A percentile compares a stretch with the other conserved stretches of the same genome.
These are phyloP conservation scores for Lactarius deliciosus DNA, from an alignment of 768 basidiomycete species.

Conservation along the genomic window DNA sequence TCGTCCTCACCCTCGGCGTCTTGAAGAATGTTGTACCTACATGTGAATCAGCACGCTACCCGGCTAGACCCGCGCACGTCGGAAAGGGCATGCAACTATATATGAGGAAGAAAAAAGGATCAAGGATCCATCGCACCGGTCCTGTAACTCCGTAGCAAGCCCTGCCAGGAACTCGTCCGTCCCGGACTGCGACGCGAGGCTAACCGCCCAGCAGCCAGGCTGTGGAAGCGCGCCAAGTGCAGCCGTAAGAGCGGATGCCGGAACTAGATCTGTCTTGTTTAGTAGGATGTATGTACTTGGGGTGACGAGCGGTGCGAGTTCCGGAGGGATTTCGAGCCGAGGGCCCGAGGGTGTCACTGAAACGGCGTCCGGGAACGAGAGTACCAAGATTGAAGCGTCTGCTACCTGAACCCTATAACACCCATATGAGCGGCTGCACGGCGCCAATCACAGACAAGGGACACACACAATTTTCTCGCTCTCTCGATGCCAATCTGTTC, in stretches of 20 bases:
- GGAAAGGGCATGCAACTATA: not conserved
- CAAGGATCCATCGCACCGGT: conserved; percentile 41
- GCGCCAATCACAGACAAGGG: conserved; percentile 8
- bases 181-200: conserved; percentile 59
- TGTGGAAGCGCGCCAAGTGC: conserved; percentile 6
- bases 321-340: conserved; percentile 43
- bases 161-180: conserved; percentile 58
- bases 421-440: not conserved
- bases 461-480: conserved; percentile 63
- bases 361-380: conserved; percentile 59
- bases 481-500: conserved; percentile 81
- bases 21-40: conserved; percentile 26
- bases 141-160: conserved; percentile 51
- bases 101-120: not conserved
- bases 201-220: conserved; percentile 51
- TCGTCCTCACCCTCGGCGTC: conserved; percentile 30
- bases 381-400: conserved; percentile 76
- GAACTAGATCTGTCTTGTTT: conserved; percentile 72
- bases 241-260: conserved; percentile 13
- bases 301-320: conserved; percentile 50
- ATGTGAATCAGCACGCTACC: not conserved
- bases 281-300: conserved; percentile 65
- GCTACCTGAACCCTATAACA: conserved; percentile 57
- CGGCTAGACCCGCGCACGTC: conserved; percentile 6
- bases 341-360: conserved; percentile 12